These are phyloP conservation scores for Cryphonectria parasitica DNA, from an alignment of 2,329 filamentous ascomycete species.

Conservation along the genomic window DNA sequence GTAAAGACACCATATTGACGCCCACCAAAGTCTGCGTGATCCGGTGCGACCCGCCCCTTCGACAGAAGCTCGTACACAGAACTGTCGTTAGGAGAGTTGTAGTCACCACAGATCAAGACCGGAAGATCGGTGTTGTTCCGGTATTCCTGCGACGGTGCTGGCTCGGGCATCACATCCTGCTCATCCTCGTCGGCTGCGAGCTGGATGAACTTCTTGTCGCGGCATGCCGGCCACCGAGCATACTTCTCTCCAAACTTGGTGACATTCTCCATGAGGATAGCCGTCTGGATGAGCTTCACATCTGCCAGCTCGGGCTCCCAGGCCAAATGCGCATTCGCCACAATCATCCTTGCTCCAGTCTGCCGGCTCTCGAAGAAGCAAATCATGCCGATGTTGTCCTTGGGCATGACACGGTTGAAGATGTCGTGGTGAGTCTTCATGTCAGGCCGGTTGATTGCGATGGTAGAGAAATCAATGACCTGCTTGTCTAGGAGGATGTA, in stretches of 20 bases:
- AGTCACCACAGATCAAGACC: constrained; percentile 89
- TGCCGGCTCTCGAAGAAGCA: constrained; percentile 89
- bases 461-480: constrained; percentile 86
- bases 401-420: constrained; percentile 97
- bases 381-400: constrained; percentile 93
- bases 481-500: constrained; percentile 94
- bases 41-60: constrained; percentile 74
- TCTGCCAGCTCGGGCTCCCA: constrained; percentile 92
- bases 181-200: constrained; percentile 51
- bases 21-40: constrained; percentile 78
- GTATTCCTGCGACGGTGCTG: constrained; percentile 85
- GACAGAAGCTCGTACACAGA: constrained; percentile 91
- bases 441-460: constrained; percentile 91
- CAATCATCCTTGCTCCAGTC: constrained; percentile 88
- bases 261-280: constrained; percentile 91
- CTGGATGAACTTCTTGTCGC: constrained; percentile 72
- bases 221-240: constrained; percentile 75
- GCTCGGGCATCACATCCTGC: constrained; percentile 62
- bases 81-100: constrained; percentile 87
- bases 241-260: constrained; percentile 86
- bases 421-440: constrained; percentile 98
- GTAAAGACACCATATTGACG: constrained; percentile 94
- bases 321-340: constrained; percentile 91
- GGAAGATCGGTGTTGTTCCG: constrained; percentile 85
- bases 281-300: constrained; percentile 95